Evolutionary conservation across 2,329 filamentous ascomycete genomes (phyloP).

Genomic region (Sordariomycetes sp.): DNA sequence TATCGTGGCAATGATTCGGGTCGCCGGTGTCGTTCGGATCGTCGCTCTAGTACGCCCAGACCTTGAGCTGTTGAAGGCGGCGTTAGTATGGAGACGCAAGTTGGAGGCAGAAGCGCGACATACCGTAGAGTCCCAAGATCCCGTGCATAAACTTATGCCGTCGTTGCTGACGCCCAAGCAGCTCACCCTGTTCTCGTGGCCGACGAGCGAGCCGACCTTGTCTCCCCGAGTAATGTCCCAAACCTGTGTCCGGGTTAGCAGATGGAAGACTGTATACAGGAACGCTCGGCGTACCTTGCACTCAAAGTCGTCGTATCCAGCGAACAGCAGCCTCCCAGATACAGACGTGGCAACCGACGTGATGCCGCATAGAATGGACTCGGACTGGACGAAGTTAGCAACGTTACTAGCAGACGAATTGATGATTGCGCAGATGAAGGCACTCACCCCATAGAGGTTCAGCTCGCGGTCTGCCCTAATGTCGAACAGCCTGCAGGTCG

Average conservation of each 20-base stretch:
- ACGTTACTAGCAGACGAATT: background rate
- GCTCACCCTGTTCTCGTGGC: conserved; percentile 97
- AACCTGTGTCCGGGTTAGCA: conserved; percentile 44
- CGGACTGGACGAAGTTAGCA: conserved; percentile 47
- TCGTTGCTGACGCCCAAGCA: conserved; percentile 98
- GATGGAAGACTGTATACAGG: background rate
- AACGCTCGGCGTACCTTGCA: conserved; percentile 66
- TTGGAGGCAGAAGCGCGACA: conserved; percentile 23
- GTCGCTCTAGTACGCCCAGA: conserved; percentile 62
- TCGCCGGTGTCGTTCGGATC: background rate
- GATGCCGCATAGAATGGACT: conserved; percentile 94
- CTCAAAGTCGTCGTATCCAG: conserved; percentile 97
- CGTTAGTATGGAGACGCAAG: conserved; percentile 18
- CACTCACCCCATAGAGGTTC: conserved; percentile 54
- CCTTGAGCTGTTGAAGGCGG: conserved; percentile 51
- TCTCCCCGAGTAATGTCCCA: conserved; percentile 97
- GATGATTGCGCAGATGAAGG: background rate
- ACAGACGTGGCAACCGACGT: conserved; percentile 97
- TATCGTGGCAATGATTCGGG: conserved; percentile 3
- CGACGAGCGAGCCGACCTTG: conserved; percentile 90
- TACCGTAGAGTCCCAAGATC: conserved; percentile 98
- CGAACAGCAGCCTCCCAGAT: conserved; percentile 86
- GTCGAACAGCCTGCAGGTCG: conserved; percentile 93
- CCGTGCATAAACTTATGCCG: conserved; percentile 96
- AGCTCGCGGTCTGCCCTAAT: conserved; percentile 83